Base-by-base conservation (phyloP, 202 grass and related monocot genomes). In the Setaria italica region DNA sequence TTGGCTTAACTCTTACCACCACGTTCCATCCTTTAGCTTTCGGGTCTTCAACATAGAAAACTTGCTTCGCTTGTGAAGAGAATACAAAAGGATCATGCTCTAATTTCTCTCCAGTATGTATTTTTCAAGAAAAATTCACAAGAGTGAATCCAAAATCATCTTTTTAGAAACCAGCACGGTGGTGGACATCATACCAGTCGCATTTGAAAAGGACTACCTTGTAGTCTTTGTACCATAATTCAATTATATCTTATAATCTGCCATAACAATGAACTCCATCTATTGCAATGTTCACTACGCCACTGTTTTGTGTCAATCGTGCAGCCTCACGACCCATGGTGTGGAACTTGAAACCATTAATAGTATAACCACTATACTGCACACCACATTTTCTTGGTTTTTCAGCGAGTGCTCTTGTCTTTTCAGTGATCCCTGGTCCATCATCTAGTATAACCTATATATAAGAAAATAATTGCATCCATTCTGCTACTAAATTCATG, bases 201-300 rank as follows among this genome's bases (percentile, higher is more conserved):
- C 35, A 82, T 46, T 45, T 70, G 53, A 82, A 82, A 15, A 82
- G 51, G 51, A 81, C 66, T 1, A 81, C 79, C 37, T 71, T 82
- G 53, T 70, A 81, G 1, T 32, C 29, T 17, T 11, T 12, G 0
- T 81, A 81, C 19, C 50, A 70, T 1, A 81, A 29, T 30, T 80
- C 64, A 0, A 54, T 42, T 0, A 80, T 69, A 9, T 80, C 20
- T 29, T 7, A 69, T 17, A 80, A 56, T 69, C 64, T 69, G 8
- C 78, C 48, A 69, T 80, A 80, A 56, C 69, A 80, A 29, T n/a
- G 29, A 55, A 56, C 34, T 1, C 64, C 78, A 29, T 69, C 49
- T 1, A 25, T 33, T 42, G 78, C 78, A 55, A 80, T 55, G 48
- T 80, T 80, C 17, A 80, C 33, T 42, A 80, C 2, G 15, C 78